Conservation (phyloP, 129 eudicot genomes). For the Deinandra increscens region DNA sequence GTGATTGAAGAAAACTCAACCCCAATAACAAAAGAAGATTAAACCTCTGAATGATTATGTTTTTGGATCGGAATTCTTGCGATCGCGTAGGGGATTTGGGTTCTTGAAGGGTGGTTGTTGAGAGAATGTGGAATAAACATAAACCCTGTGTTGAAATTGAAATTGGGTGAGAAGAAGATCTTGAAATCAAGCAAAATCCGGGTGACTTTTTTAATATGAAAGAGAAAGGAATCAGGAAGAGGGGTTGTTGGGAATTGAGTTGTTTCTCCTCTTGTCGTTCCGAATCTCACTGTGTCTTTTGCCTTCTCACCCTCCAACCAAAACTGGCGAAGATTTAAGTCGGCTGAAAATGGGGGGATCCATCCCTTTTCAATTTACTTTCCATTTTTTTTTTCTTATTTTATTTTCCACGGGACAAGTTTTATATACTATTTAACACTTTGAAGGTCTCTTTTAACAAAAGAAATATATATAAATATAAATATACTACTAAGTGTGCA, state of each 20-base stretch:
- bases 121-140: conserved; percentile 12
- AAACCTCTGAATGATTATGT: not conserved
- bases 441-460: too few species aligned
- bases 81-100: conserved; percentile 1
- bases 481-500: too few species aligned
- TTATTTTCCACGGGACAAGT: not conserved
- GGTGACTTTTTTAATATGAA: conserved; percentile 13
- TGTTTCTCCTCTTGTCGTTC: conserved; percentile 4
- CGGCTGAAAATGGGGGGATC: conserved; percentile 35
- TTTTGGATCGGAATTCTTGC: not conserved
- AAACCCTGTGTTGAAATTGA: conserved; percentile 5
- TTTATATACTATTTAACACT: too few species aligned
- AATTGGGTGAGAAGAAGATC: conserved; percentile 17
- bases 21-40: not conserved
- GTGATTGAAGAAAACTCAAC: not conserved
- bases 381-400: not conserved
- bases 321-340: conserved; percentile 26
- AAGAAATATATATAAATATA: too few species aligned
- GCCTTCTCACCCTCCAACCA: conserved; percentile 25
- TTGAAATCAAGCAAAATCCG: conserved; percentile 28
- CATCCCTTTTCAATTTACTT: conserved; percentile 12
- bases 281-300: conserved; percentile 17
- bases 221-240: conserved; percentile 22
- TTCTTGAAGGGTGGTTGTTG: not conserved
- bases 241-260: conserved; percentile 8